Percentiles rank a stretch among this genome's conserved stretches.
phyloP scores from a whole-genome alignment of 2,329 filamentous ascomycete species.

The Orbilia javanica region DNA sequence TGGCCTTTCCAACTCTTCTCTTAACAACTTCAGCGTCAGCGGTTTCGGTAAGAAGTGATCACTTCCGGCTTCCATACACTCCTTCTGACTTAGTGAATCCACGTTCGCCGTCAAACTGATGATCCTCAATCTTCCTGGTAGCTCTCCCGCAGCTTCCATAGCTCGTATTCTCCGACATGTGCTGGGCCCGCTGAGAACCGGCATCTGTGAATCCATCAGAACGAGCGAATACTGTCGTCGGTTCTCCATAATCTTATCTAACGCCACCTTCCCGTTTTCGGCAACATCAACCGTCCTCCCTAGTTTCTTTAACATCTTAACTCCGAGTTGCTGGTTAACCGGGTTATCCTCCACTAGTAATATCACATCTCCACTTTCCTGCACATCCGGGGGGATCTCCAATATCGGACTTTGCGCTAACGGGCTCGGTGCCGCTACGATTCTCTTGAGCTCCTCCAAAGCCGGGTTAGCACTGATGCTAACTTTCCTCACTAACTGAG shows the following conservation, averaged over 20 bases:
- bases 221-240: slow-evolving; percentile 47
- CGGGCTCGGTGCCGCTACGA: slow-evolving; percentile 45
- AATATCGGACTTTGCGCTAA: slow-evolving; percentile 52
- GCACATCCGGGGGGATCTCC: slow-evolving; percentile 50
- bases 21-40: slow-evolving; percentile 46
- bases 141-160: slow-evolving; percentile 43
- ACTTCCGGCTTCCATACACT: slow-evolving; percentile 52
- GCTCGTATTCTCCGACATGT: slow-evolving; percentile 47
- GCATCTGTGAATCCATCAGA: slow-evolving; percentile 58
- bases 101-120: slow-evolving; percentile 58
- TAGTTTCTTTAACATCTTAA: slow-evolving; percentile 57
- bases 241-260: slow-evolving; percentile 45
- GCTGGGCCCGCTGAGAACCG: slow-evolving; percentile 51
- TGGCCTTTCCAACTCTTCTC: slow-evolving; percentile 32
- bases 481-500: slow-evolving; percentile 19
- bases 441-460: slow-evolving; percentile 48
- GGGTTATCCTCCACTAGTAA: slow-evolving; percentile 57
- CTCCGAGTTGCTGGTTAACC: slow-evolving; percentile 52
- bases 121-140: slow-evolving; percentile 43
- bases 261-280: slow-evolving; percentile 51
- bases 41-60: slow-evolving; percentile 55
- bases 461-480: slow-evolving; percentile 48
- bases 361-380: slow-evolving; percentile 33
- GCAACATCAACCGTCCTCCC: slow-evolving; percentile 52
- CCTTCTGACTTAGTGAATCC: slow-evolving; percentile 42